Base-by-base conservation (phyloP, 2,329 filamentous ascomycete genomes). In the Sarocladium strictum region DNA sequence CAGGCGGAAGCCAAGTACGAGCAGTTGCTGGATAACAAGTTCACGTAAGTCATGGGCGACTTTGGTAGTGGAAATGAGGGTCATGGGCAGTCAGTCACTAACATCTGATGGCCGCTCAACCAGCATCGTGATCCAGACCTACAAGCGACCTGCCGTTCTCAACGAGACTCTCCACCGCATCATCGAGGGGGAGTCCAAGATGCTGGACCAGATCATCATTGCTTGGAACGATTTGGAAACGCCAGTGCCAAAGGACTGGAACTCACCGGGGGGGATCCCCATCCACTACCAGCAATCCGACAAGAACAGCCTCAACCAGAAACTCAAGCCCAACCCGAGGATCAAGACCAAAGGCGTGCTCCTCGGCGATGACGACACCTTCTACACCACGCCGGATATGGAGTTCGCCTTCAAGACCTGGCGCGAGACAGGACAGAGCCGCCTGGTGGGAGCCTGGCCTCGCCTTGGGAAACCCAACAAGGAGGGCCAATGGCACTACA, bases 1-100 rank as follows among this genome's bases (percentile, higher is more conserved):
- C 27, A 10, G 15, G 10, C 29, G 4, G 47, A 51, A 19, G 21
- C n/a, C 0, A 75, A 71, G 12, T 72, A 75, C 70, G 72, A 78
- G 53, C 78, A 67, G 3, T 21, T 59, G 29, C 50, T 49, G 4
- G 61, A 61, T 11, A 62, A 64, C 57, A 63, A 62, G 59, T 64
- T 64, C 57, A 64, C 63, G 62, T 63, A 35, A 23, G 51, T 40
- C 24, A n/a, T 21, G 33, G 9, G 27, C n/a, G 35, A 12, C 7
- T 26, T 40, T 33, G 3, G 17, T 10, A 23, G 17, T 26, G 9
- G 17, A 45, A 26, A n/a, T 41, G 7, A 14, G 17, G 17, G 37
- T 11, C 37, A 19, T 7, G 7, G 11, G 37, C 17, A n/a, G 37
- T 9, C 27, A 7, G 38, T 54, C n/a, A 26, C 33, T 21, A 2